Percentiles rank a stretch among this genome's conserved stretches.
These are phyloP conservation scores for Fusarium nygamai DNA, from an alignment of 2,329 filamentous ascomycete species.

Conservation along the genomic window DNA sequence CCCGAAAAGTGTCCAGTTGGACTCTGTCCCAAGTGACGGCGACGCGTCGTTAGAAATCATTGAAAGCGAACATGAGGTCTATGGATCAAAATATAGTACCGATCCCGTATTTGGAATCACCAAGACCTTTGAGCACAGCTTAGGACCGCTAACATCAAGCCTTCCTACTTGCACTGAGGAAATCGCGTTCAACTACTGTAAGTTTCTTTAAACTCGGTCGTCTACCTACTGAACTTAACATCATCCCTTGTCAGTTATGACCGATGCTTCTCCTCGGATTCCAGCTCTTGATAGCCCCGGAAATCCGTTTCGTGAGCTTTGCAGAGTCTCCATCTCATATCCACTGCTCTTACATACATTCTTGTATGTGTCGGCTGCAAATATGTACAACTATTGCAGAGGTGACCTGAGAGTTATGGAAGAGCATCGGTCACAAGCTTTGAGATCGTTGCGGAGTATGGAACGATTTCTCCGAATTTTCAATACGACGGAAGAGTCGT, in stretches of 20 bases:
- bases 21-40: background rate
- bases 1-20: background rate
- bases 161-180: background rate
- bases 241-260: background rate
- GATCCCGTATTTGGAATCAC: background rate
- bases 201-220: background rate
- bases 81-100: background rate
- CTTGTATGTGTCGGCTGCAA: background rate
- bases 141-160: background rate
- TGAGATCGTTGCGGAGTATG: background rate
- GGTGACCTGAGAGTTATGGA: background rate
- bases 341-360: background rate
- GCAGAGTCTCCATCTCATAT: background rate
- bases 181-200: background rate
- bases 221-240: background rate
- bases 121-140: background rate
- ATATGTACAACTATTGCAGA: background rate
- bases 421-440: background rate
- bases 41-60: background rate
- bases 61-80: background rate
- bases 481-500: accelerated
- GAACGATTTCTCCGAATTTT: background rate
- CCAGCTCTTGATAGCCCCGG: background rate
- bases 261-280: background rate
- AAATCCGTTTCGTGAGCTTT: background rate